Base-by-base conservation (phyloP, 257 asterid species). In the Ehretia macrophylla region DNA sequence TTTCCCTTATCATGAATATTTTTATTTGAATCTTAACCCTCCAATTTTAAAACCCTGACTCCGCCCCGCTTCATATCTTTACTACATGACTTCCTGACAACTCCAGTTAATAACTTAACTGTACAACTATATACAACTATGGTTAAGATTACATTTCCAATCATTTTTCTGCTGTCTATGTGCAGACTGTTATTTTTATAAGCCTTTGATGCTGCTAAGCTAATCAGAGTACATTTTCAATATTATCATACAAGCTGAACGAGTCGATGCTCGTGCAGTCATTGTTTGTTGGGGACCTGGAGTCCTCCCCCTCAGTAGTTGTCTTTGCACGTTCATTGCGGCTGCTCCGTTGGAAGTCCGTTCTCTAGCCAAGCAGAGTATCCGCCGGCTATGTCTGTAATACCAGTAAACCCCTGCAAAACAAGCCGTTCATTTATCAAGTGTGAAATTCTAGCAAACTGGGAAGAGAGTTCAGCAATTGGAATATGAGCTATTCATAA, bases 381-480 rank as follows among this genome's bases (percentile, higher is more conserved):
- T 56, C 96, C 96, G 19, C 96, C 96, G 9, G 96, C 89, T 62
- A 85, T 83, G 70, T 87, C 95, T 4, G 91, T 85, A 38, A 87
- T 64, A 14, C 89, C 91, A 38, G 78, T 79, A 66, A 82, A 87
- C 18, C 96, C 96, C 96, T 87, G 72, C 42, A 71, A 50, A 40
- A 18, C 6, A 52, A 32, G 12, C 16, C 4, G 16, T 35, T 19
- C 5, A 45, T 55, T 22, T 13, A 18, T 12, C 11, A 14, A n/a
- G 35, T 1, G 35, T 27, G 35, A 6, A 27, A 6, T 12, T 52
- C 37, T 11, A 8, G 20, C 10, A 9, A 32, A 32, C 23, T n/a
- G 18, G 16, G 47, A 16, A 37, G 6, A 39, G 27, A 17, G 8
- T 3, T 16, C 56, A 60, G 21, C 13, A 46, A 4, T 9, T 10